Conservation (phyloP, 2,329 filamentous ascomycete genomes). For the Penicillium sp. region DNA sequence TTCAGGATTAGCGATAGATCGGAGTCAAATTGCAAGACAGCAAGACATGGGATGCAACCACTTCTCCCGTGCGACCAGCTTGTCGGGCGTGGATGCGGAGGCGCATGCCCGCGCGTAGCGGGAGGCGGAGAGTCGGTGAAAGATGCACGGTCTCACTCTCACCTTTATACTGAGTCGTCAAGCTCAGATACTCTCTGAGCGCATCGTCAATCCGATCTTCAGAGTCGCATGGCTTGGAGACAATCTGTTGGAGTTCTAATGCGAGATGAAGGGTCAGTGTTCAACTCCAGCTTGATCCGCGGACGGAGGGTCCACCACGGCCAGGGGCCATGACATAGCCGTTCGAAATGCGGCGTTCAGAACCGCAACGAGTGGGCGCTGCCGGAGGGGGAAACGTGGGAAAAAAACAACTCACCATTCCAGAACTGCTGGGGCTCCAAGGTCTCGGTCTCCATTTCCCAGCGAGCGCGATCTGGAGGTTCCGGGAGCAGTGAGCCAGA, state of each 20-base stretch:
- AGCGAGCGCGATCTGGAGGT: slow-evolving; percentile 33
- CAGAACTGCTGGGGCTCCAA: slow-evolving; percentile 81
- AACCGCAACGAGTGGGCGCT: neutral
- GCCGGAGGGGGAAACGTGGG: slow-evolving; percentile 1
- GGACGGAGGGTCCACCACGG: slow-evolving; percentile 1
- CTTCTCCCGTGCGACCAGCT: too few relatives aligned
- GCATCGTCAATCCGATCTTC: slow-evolving; percentile 74
- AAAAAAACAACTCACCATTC: slow-evolving; percentile 59
- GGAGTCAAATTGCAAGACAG: too few relatives aligned
- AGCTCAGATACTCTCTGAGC: slow-evolving; percentile 73
- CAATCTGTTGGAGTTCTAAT: slow-evolving; percentile 61
- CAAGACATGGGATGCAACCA: too few relatives aligned
- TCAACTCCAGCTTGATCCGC: too few relatives aligned
- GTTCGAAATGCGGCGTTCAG: neutral
- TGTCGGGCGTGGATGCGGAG: neutral
- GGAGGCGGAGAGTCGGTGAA: too few relatives aligned
- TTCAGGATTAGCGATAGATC: neutral
- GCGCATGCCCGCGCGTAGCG: too few relatives aligned
- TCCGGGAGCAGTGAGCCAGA: slow-evolving; percentile 26
- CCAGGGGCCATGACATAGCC: neutral
- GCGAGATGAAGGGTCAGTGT: slow-evolving; percentile 7
- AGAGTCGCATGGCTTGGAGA: slow-evolving; percentile 53
- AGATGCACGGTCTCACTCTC: slow-evolving; percentile 10
- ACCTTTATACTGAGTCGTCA: slow-evolving; percentile 69
- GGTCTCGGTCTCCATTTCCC: slow-evolving; percentile 62